Conservation (phyloP, 352 stramenopile genomes). For the Aphanomyces cochlioides region DNA sequence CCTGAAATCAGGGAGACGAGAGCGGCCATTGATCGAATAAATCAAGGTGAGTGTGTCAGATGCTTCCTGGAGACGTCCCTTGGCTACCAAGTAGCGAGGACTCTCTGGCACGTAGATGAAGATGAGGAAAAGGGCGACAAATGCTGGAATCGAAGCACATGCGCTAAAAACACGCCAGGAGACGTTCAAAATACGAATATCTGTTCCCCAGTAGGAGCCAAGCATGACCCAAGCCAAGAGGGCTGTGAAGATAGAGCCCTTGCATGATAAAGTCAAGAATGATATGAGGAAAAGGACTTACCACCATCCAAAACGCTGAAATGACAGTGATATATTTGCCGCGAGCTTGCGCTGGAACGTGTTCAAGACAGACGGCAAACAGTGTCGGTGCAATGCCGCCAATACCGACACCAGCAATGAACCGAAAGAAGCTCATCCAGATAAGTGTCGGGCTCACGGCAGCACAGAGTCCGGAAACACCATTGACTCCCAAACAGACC, state of each 20-base stretch:
- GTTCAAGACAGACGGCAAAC: conserved; percentile 83
- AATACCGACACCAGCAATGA: conserved; percentile 65
- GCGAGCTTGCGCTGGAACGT: conserved; percentile 62
- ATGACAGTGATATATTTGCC: conserved; percentile 85
- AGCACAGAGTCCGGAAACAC: conserved; percentile 65
- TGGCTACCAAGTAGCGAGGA: conserved; percentile 66
- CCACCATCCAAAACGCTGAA: conserved; percentile 89
- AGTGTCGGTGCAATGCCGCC: conserved; percentile 83
- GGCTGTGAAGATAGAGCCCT: conserved; percentile 71
- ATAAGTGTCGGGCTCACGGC: conserved; percentile 61
- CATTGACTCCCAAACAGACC: conserved; percentile 74
- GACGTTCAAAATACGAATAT: conserved; percentile 60
- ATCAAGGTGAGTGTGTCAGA: conserved; percentile 66
- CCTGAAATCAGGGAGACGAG: conserved; percentile 58
- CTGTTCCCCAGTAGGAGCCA: conserved; percentile 49
- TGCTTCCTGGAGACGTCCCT: conserved; percentile 51
- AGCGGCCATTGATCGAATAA: conserved; percentile 48
- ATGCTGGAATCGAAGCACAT: conserved; percentile 64
- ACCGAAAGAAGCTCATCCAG: conserved; percentile 73
- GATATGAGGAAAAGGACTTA: not conserved
- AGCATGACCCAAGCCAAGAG: conserved; percentile 83
- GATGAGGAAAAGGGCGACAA: conserved; percentile 61
- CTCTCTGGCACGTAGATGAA: conserved; percentile 78
- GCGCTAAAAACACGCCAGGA: conserved; percentile 80
- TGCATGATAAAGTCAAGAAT: not conserved